phyloP scores from a whole-genome alignment of 2,329 filamentous ascomycete species.

The Sclerotinia spermophila region DNA sequence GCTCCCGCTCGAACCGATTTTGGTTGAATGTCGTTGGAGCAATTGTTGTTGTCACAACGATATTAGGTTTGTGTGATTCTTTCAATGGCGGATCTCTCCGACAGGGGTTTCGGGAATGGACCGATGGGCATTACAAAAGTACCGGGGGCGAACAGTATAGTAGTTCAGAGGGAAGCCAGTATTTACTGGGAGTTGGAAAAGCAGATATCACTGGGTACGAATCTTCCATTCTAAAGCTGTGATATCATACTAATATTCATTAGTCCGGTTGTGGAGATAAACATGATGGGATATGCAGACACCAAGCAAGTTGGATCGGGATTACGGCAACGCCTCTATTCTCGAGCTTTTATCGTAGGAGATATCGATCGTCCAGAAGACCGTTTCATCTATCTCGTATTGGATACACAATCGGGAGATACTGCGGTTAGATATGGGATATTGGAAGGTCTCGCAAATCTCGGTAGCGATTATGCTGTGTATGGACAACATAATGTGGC shows the following conservation, averaged over 20 bases:
- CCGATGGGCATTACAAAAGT: background rate
- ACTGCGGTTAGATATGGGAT: constrained; percentile 87
- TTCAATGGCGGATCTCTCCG: background rate
- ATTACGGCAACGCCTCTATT: constrained; percentile 81
- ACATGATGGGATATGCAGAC: constrained; percentile 89
- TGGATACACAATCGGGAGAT: constrained; percentile 85
- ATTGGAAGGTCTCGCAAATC: constrained; percentile 63
- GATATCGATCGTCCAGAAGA: constrained; percentile 62
- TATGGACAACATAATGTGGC: constrained; percentile 82
- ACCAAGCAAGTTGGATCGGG: constrained; percentile 78
- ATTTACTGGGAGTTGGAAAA: constrained; percentile 66
- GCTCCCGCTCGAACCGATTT: background rate
- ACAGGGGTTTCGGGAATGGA: constrained; percentile 19
- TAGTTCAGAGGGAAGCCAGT: constrained; percentile 38
- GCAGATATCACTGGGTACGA: constrained; percentile 67
- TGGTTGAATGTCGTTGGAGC: background rate
- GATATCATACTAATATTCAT: constrained; percentile 21
- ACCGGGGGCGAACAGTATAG: constrained; percentile 14
- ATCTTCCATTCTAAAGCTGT: background rate
- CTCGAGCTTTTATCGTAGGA: constrained; percentile 83
- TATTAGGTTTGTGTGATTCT: background rate
- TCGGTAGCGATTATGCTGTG: constrained; percentile 68
- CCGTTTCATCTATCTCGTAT: constrained; percentile 80
- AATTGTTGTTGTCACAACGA: background rate
- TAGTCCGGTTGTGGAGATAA: constrained; percentile 82